Base-by-base conservation (phyloP, 2,329 filamentous ascomycete species). In the Penicillium sp. region DNA sequence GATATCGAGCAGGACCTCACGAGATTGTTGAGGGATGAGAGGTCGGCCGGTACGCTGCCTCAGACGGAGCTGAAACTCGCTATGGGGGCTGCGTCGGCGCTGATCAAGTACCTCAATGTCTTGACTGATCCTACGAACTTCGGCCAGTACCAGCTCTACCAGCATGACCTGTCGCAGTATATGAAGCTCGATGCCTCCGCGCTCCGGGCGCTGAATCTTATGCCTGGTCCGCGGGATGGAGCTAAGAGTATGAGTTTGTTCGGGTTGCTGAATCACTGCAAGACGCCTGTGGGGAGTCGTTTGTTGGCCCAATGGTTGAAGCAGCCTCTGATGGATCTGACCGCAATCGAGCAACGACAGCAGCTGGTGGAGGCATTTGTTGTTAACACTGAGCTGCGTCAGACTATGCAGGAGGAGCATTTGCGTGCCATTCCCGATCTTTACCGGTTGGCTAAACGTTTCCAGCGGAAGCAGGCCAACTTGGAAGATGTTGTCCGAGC, bases 131-230 rank as follows among this genome's bases (percentile, higher is more conserved):
- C 90, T 1, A 91, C 90, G 54, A 99, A 99, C 74, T 97, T 97
- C 73, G 94, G 95, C 3, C 93, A 99, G 70, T 99, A 95, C 70
- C 90, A 93, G 72, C 83, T 99, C 16, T 99, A 97, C 70, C 94
- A 99, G 74, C 94, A 99, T 74, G 94, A 99, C 70, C 78, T 99
- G 43, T 88, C 92, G 2, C 92, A 99, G 68, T 99, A 91, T 73
- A 99, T 99, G 94, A 99, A 97, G 76, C 82, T 99, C 5, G 94
- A 99, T 74, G 92, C 95, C 0, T 91, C 94, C 1, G 94, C 94
- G 0, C 79, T 99, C 42, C 93, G 95, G 68, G 94, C 94, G 0
- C 82, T 99, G 52, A 99, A 99, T 67, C 82, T 99, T 37, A 97
- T 99, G 92, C 95, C 94, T 5, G 93, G 94, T 5, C 90, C 90